Percentiles rank a stretch among this genome's conserved stretches.
phyloP scores from a whole-genome alignment of 2,329 filamentous ascomycete genomes.

The Cladosporium velox region DNA sequence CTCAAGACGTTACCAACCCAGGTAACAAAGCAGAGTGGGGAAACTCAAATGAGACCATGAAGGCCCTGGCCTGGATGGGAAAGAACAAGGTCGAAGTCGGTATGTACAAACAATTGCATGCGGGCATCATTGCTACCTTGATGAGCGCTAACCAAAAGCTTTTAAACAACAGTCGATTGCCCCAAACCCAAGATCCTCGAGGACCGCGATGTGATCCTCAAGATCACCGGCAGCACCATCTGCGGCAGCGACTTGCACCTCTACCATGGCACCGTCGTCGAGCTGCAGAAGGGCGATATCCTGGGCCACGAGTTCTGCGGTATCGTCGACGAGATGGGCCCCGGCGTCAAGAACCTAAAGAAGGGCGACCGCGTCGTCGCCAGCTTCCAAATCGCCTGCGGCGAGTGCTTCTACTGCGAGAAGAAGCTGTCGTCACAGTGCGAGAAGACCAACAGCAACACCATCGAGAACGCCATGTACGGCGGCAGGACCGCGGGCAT shows the following conservation, averaged over 20 bases:
- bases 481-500: constrained; percentile 71
- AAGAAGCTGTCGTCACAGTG: constrained; percentile 79
- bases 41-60: constrained; percentile 63
- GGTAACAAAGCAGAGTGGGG: constrained; percentile 53
- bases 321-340: constrained; percentile 50
- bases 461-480: constrained; percentile 72
- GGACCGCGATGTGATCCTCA: constrained; percentile 74
- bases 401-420: constrained; percentile 73
- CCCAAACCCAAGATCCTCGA: constrained; percentile 74
- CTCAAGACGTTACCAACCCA: constrained; percentile 72
- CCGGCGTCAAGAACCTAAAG: constrained; percentile 45
- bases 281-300: constrained; percentile 54
- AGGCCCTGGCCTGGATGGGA: constrained; percentile 78
- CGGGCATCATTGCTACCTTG: background rate
- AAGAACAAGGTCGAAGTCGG: constrained; percentile 75
- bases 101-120: constrained; percentile 35
- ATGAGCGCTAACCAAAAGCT: constrained; percentile 30
- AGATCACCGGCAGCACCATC: constrained; percentile 68
- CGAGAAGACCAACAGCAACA: constrained; percentile 76
- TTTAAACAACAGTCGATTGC: constrained; percentile 52
- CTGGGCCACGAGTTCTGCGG: constrained; percentile 57
- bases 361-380: constrained; percentile 69
- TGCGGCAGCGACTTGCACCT: constrained; percentile 65
- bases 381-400: constrained; percentile 78
- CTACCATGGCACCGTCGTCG: constrained; percentile 51